Base-by-base conservation (phyloP, 2,329 filamentous ascomycete species). In the Colletotrichum sp. region DNA sequence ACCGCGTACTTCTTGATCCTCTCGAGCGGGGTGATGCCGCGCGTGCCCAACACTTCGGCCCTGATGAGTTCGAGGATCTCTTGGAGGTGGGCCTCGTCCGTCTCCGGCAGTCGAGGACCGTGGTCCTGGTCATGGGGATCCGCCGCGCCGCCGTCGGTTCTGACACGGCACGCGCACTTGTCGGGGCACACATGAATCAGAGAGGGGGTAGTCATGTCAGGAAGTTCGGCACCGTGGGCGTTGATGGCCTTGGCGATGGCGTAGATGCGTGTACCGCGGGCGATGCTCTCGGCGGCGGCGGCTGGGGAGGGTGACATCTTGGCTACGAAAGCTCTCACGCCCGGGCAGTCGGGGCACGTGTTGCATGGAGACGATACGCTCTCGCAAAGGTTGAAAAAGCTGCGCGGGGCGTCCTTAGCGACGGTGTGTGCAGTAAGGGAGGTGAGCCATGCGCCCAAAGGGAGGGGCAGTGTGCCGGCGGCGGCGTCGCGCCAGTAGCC, bases 191-290 rank as follows among this genome's bases (percentile, higher is more conserved):
- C 39, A n/a, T 49, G 0, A 6, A n/a, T 21, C 8, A 49, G 39
- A 10, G 18, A 49, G 9, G 9, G 44, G n/a, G 9, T 1, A 2
- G 18, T n/a, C 18, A 49, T 49, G 18, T 4, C 18, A 0, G 44
- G 3, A 12, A 49, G 44, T 0, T 49, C 44, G 7, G 26, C 13
- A 13, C 59, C 59, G n/a, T 62, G 34, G 9, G 4, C 10, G 18
- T 62, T 62, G 9, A 62, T 62, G 18, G 26, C 28, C 8, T 62
- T 62, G 16, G 59, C 30, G 15, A 62, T 18, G 16, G 15, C 16
- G 4, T 62, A 2, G 59, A 62, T 30, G 10, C 59, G 28, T 16
- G 16, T 34, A 0, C 28, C 59, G n/a, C 5, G 13, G 12, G 28
- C 59, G 12, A 32, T 62, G 30, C 13, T 62, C 18, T n/a, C 28